Base-by-base conservation (phyloP, 495 filamentous ascomycete species). In the Chlorociboria aeruginascens region DNA sequence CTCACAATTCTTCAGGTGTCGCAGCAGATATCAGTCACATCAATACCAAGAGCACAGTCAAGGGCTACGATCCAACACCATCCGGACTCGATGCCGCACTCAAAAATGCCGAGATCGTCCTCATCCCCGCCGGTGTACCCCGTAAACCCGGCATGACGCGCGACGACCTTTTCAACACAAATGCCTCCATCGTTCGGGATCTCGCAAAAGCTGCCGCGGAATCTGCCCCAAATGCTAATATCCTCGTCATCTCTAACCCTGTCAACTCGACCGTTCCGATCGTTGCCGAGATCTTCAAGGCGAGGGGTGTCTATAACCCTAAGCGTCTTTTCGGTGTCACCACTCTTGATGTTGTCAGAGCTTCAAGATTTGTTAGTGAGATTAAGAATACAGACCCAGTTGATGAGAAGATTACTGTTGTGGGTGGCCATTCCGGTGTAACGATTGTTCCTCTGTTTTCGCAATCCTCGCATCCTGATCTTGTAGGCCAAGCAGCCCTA, bases 151-250 rank as follows among this genome's bases (percentile, higher is more conserved):
- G 92, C 70, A 98, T 98, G 92, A 93, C 85, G 72, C 88, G 92
- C 73, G 92, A 97, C 72, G 89, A 98, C 63, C 85, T 98, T 46
- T 98, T 98, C 86, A 98, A 98, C 77, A 98, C 90, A 76, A 98
- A 98, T 69, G 92, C 93, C 67, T 95, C 88, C 55, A 98, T 98
- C 63, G 92, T 98, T 65, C 92, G 92, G 52, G 92, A 97, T 71
- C 82, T 98, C 51, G 89, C 92, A 66, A 96, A 98, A 80, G 88
- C 89, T 57, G 81, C 79, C 61, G 92, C 92, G 60, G 82, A 94
- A 58, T 74, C 85, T 60, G 74, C 81, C 65, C 93, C 92, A 49
- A 77, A 98, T 40, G 93, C 92, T 69, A 95, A 93, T 66, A 75
- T 97, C 68, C 82, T 97, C 62, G 80, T 98, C 74, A 98, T 98